Base-by-base conservation (phyloP, 2,329 filamentous ascomycete genomes). In the Sporothrix euskadiensis region DNA sequence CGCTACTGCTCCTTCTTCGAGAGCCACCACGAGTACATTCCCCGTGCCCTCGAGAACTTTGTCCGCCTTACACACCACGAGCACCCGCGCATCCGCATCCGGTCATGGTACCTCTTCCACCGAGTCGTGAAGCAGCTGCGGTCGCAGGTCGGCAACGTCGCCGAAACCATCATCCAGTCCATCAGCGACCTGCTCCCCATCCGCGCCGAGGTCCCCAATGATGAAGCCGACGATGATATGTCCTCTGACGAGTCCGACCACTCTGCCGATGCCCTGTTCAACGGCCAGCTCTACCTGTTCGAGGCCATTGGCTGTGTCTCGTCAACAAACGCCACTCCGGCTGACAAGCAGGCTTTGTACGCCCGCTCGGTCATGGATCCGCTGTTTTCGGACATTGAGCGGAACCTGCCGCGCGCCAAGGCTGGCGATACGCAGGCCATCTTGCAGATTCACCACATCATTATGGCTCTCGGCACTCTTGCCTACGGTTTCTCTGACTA, bases 51-150 rank as follows among this genome's bases (percentile, higher is more conserved):
- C 57, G 94, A 98, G 79, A 94, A 92, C 79, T 98, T 99, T 81
- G 93, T 99, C 63, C 89, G 91, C 14, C 88, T 98, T 66, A 93
- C 96, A 3, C 97, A 98, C 79, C 94, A 97, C 79, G 88, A 92
- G 47, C 92, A 97, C 78, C 88, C 93, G 75, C 93, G 94, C 78
- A 92, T 99, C 76, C 93, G 94, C 78, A 92, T 92, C 7, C 90
- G 96, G 74, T 97, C 96, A 0, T 99, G 96, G 96, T 99, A 98
- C 81, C 88, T 99, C 1, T 98, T 99, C 84, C 92, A 94, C 78
- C 92, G 94, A 35, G 91, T 98, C 75, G 92, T 97, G 74, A 97
- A 95, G 83, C 93, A 96, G 77, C 86, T 99, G 44, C 89, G 94
- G 73, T 85, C 88, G 5, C 91, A 97, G 78, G 89, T 99, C 63